Evolutionary conservation across 768 basidiomycete genomes (phyloP), one percentile per base, ranked within the genome.

Genomic region (Agaricus subrufescens): DNA sequence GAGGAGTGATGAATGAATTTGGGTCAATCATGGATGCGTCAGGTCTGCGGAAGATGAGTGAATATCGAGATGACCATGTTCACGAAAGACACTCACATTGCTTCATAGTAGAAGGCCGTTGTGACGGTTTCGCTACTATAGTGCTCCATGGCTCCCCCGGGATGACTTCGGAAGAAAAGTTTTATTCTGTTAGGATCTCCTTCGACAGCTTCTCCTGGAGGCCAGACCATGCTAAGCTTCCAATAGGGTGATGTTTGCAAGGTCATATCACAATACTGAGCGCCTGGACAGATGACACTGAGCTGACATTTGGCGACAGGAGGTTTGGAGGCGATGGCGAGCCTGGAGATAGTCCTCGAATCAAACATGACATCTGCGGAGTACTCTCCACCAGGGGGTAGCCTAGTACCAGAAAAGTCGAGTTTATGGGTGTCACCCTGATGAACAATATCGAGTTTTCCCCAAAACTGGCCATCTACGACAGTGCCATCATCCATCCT

Each of bases 381-480:
- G 61, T 83, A 79, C 50, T 86, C 83, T 44, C 84, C 80, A 52
- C 78, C 77, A 48, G 80, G 79, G 47, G 77, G 76, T 58, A 92
- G 75, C 30, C 86, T 83, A 26, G 91, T 91, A 26, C 91, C 91
- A 50, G 71, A 84, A 67, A 94, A 94, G 62, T 92, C 91, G 80
- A 94, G 81, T 54, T 78, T 78, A 69, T 94, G 91, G 15, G 72
- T 84, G 62, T 89, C 87, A 31, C 84, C 88, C 1, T 81, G 74
- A 64, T 94, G 91, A 11, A 91, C 81, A 50, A 94, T 89, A 61
- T 83, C 84, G 52, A 94, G 82, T 65, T 92, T 92, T 3, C 91
- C 91, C 89, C 88, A 93, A 71, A 92, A 94, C 69, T 82, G 73
- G 40, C 91, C 91, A 48, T 90, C 91, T 19, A 94, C 91, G 25